Evolutionary conservation across 148 eudicot species (phyloP), one percentile per base, ranked within the genome.

Genomic region (Rhododendron ovatum): DNA sequence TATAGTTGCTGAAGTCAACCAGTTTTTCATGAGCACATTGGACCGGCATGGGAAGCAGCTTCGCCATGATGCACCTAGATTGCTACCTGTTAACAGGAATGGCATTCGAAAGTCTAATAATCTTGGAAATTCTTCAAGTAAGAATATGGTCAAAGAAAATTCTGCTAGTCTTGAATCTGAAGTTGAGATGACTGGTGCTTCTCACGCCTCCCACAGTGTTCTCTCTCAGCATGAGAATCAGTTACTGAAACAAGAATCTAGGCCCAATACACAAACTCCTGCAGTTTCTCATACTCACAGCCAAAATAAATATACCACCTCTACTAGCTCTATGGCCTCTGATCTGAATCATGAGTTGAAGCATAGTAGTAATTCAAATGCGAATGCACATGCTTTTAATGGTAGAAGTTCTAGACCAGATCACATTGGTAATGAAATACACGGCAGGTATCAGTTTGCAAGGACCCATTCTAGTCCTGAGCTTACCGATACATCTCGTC

Each of bases 401-500:
- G 89, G 53, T 74, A 84, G 85, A 85, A 87, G 41, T 84, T 74
- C 83, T 59, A 86, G 65, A 67, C 77, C 79, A 48, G 86, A 87
- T 48, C 78, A 82, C 39, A 73, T 86, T 84, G 91, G 86, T 67
- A 88, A 84, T 69, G 85, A 86, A 82, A 84, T 87, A 26, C 89
- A 71, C 81, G 55, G 59, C 84, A 87, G 81, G 33, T 90, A 84
- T 82, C 93, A 88, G 77, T 91, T 91, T 88, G 90, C 90, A 65
- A 86, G 92, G 87, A 90, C 95, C 67, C 87, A 86, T 61, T 91
- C 95, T 83, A 91, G 92, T 85, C 91, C 92, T 78, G 95, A 93
- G 79, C 84, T 89, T 86, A 86, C 87, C 0, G 88, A 84, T 83
- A 80, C 88, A 84, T 89, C 88, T 4, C 77, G 55, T 81, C 86